Evolutionary conservation across 2,329 filamentous ascomycete genomes (phyloP), one percentile per base, ranked within the genome.

Genomic region (Periconia sp.): DNA sequence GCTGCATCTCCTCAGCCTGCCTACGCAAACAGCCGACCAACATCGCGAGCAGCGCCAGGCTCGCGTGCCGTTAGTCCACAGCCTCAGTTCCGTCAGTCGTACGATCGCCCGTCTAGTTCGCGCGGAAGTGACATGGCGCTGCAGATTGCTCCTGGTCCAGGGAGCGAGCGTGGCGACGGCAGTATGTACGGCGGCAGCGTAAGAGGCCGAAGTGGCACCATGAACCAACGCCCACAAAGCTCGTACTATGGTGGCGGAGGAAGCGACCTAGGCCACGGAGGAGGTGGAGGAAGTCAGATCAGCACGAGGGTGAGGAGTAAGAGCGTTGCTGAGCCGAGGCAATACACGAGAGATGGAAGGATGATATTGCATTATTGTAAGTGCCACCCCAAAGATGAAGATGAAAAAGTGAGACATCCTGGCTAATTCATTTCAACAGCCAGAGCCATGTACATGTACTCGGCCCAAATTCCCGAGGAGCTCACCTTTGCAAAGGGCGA

Each of bases 391-490:
- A 4, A 3, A 21, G 7, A 13, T 10, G 16, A n/a, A 19, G 17
- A 23, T 15, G 18, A 23, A 15, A 21, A 9, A 3, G 3, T 1
- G 25, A 29, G 12, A 11, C n/a, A 21, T 22, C 21, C 4, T 23
- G 15, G 32, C 17, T 43, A 9, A 39, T 29, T 10, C 10, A 22
- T 11, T 50, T 26, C 35, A 16, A 43, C 59, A 97, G 94, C 94
- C 40, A 88, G 92, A 29, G 92, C 94, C 18, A 80, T 96, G 76
- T 99, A 97, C 71, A 85, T 89, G 76, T 99, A 99, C 70, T 85
- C 88, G 63, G 91, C 94, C 2, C 92, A 91, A 16, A 99, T 99
- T 45, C 90, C 92, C 0, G 94, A 97, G 67, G 95, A 99, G 72
- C 76, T 99, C 15, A 87, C 88, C 11, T 99, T 99, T 70, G 79